phyloP scores from a whole-genome alignment of 331 rosid genomes.

The Pyrus hybrid region DNA sequence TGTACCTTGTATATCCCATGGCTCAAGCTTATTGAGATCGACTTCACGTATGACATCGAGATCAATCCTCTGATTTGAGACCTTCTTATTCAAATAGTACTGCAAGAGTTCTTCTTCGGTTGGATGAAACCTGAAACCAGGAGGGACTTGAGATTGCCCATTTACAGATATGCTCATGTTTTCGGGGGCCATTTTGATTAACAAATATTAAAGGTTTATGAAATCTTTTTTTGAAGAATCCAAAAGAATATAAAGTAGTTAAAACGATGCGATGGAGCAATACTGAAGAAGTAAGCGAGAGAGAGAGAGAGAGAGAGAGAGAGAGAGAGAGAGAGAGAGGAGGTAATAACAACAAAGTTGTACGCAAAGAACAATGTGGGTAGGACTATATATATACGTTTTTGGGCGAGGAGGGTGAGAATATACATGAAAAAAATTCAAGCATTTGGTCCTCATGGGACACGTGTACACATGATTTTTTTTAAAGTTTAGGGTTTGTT shows the following conservation, averaged over 20 bases:
- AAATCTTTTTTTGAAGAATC: too few species aligned
- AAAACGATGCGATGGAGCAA: neutral
- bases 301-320: conserved; percentile 11
- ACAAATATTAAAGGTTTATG: neutral
- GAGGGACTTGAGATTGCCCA: conserved; percentile 90
- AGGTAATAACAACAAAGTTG: neutral
- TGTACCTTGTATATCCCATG: conserved; percentile 82
- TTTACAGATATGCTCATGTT: conserved; percentile 80
- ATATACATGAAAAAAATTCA: conserved; percentile 1
- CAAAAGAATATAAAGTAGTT: neutral
- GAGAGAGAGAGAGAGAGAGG: neutral
- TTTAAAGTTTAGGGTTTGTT: conserved; percentile 31
- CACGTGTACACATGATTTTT: neutral
- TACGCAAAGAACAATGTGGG: conserved; percentile 28
- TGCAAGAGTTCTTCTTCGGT: conserved; percentile 81
- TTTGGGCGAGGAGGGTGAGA: conserved; percentile 6
- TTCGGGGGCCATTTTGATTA: conserved; percentile 36
- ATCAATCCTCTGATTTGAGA: conserved; percentile 62
- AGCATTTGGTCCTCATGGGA: conserved; percentile 4
- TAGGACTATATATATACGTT: conserved; percentile 32
- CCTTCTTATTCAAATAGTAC: conserved; percentile 82
- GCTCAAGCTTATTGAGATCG: conserved; percentile 89
- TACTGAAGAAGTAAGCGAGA: conserved; percentile 5
- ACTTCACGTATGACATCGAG: conserved; percentile 80
- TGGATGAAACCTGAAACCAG: conserved; percentile 86